phyloP scores from a whole-genome alignment of 1,284 basidiomycete species.

The Irpex sp. region DNA sequence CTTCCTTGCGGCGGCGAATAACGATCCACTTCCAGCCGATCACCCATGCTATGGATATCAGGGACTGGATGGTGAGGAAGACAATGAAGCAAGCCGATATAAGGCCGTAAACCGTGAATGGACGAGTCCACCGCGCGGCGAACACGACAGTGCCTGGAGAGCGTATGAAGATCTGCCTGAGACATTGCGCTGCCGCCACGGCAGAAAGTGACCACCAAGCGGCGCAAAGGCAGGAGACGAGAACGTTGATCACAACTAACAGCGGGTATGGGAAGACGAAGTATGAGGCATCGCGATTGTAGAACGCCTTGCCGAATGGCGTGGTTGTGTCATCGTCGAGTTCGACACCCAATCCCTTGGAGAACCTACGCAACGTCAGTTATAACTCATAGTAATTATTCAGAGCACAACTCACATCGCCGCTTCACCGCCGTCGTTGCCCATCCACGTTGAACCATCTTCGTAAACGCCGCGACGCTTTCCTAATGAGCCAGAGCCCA shows the following conservation, averaged over 20 bases:
- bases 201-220: slow-evolving; percentile 36
- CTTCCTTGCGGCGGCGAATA: slow-evolving; percentile 34
- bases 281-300: slow-evolving; percentile 38
- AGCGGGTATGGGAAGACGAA: slow-evolving; percentile 40
- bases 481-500: slow-evolving; percentile 43
- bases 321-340: slow-evolving; percentile 33
- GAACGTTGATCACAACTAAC: slow-evolving; percentile 28
- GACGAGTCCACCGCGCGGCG: slow-evolving; percentile 31
- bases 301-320: slow-evolving; percentile 46
- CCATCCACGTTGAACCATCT: slow-evolving; percentile 44
- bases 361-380: slow-evolving; percentile 4
- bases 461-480: slow-evolving; percentile 36
- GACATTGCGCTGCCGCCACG: slow-evolving; percentile 35
- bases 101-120: slow-evolving; percentile 34
- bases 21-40: slow-evolving; percentile 38
- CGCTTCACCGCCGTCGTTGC: slow-evolving; percentile 36
- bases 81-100: slow-evolving; percentile 34
- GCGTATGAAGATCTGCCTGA: slow-evolving; percentile 30
- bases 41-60: slow-evolving; percentile 34
- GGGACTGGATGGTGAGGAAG: slow-evolving; percentile 32
- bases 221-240: slow-evolving; percentile 1
- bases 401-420: slow-evolving; percentile 30
- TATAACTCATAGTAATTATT: not conserved
- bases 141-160: slow-evolving; percentile 29
- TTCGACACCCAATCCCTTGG: slow-evolving; percentile 12